Base-by-base conservation (phyloP, 495 filamentous ascomycete genomes). In the Talaromyces wortmannii region DNA sequence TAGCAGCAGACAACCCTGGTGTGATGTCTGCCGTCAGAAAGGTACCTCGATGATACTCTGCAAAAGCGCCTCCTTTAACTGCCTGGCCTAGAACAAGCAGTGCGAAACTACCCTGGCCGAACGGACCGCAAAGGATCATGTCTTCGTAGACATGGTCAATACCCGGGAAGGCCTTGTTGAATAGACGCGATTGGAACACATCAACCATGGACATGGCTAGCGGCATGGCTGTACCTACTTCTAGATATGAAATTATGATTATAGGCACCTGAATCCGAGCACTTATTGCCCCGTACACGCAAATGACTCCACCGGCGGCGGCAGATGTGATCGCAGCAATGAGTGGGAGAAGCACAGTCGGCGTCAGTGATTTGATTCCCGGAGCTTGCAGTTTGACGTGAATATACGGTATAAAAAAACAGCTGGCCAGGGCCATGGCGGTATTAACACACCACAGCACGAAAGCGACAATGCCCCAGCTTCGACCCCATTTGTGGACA, bases 41-140 rank as follows among this genome's bases (percentile, higher is more conserved):
- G 0, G 32, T 57, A 11, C 66, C 67, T 0, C 59, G 62, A 17
- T 64, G n/a, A 43, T 69, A 69, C 48, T 23, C 48, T 7, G 62
- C 66, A 49, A 71, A 68, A 29, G 52, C 59, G 6, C 56, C 62
- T 8, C 15, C 7, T 16, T 15, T 16, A 2, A 46, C 44, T 8
- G 13, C 17, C 4, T 58, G 8, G 8, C 67, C 67, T 6, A 70
- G 55, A 12, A 57, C 48, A 47, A 66, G 67, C 10, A 70, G 57
- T 11, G 70, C 67, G 23, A 69, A 71, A 13, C 61, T 51, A 11
- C 56, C 68, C 45, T 70, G 69, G 1, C 65, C 67, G 29, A 69
- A 70, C 6, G 71, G 68, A 0, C 68, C 68, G 57, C 65, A 67
- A 13, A 73, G 7, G 7, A 72, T 66, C 68, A 74, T 72, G 45